phyloP scores from a whole-genome alignment of 768 basidiomycete species.

The Psilocybe sp. region DNA sequence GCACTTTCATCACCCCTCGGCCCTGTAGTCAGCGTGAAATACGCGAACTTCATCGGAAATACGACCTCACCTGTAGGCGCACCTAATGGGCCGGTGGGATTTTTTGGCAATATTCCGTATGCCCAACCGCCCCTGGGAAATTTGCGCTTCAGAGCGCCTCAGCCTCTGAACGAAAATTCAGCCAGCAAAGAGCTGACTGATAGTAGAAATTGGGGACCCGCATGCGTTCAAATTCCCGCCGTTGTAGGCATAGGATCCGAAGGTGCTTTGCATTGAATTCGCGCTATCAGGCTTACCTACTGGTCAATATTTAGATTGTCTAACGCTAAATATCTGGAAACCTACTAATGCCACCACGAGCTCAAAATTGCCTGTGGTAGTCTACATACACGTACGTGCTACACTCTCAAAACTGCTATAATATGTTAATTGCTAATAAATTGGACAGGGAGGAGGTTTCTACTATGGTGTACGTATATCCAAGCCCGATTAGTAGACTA shows the following conservation, averaged over 20 bases:
- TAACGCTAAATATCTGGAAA: constrained; percentile 55
- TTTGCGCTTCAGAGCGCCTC: constrained; percentile 41
- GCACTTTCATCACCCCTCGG: constrained; percentile 22
- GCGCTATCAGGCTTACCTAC: background rate
- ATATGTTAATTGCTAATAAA: background rate
- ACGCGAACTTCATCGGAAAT: constrained; percentile 39
- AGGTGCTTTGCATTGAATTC: constrained; percentile 21
- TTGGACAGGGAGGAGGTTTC: constrained; percentile 38
- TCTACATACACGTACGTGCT: constrained; percentile 25
- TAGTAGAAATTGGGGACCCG: constrained; percentile 41
- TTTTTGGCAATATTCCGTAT: constrained; percentile 45
- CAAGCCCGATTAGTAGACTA: background rate
- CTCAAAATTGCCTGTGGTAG: constrained; percentile 33
- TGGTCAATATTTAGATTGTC: constrained; percentile 40
- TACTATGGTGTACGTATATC: constrained; percentile 23
- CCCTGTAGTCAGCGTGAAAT: constrained; percentile 39
- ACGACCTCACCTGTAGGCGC: constrained; percentile 34
- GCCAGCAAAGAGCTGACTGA: constrained; percentile 28
- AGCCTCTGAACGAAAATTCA: constrained; percentile 32
- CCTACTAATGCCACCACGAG: constrained; percentile 32
- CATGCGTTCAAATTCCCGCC: constrained; percentile 46
- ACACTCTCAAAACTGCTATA: background rate
- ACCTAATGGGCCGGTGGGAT: constrained; percentile 26
- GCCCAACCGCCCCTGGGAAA: constrained; percentile 49
- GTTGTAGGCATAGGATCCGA: constrained; percentile 43